phyloP scores from a whole-genome alignment of 2,329 filamentous ascomycete genomes.

The Fusarium floridanum region DNA sequence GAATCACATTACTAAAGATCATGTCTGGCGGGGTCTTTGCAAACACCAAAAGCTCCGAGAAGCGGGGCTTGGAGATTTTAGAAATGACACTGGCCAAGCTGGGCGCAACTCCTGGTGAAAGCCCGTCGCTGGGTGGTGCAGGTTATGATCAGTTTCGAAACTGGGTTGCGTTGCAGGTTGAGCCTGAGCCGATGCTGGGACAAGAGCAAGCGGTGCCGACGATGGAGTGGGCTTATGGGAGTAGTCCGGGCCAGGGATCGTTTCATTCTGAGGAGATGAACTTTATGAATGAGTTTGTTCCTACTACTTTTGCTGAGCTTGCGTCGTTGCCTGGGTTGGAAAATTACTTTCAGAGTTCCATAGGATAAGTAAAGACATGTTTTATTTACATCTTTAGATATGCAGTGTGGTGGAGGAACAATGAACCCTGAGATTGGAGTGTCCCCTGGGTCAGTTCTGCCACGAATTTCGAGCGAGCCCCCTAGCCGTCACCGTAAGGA shows the following conservation, averaged over 20 bases:
- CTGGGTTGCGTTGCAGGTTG: constrained; percentile 25
- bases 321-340: neutral
- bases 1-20: constrained; percentile 12
- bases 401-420: neutral
- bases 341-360: neutral
- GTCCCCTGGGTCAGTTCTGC: neutral
- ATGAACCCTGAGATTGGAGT: neutral
- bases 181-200: neutral
- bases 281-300: neutral
- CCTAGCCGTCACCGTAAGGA: neutral
- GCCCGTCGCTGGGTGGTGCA: neutral
- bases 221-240: neutral
- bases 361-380: neutral
- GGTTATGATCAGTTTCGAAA: constrained; percentile 24
- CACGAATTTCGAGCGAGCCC: neutral
- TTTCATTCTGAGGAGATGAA: constrained; percentile 49
- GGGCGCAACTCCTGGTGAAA: neutral
- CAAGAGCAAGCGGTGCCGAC: neutral
- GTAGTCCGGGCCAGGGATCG: constrained; percentile 20
- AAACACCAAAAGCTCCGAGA: constrained; percentile 19
- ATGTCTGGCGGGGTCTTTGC: constrained; percentile 26
- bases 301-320: neutral
- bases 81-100: constrained; percentile 20
- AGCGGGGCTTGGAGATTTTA: constrained; percentile 22
- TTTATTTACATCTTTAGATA: neutral